Evolutionary conservation across 306 rosid species (phyloP), one percentile per base, ranked within the genome.

Genomic region (Fragaria vesca): DNA sequence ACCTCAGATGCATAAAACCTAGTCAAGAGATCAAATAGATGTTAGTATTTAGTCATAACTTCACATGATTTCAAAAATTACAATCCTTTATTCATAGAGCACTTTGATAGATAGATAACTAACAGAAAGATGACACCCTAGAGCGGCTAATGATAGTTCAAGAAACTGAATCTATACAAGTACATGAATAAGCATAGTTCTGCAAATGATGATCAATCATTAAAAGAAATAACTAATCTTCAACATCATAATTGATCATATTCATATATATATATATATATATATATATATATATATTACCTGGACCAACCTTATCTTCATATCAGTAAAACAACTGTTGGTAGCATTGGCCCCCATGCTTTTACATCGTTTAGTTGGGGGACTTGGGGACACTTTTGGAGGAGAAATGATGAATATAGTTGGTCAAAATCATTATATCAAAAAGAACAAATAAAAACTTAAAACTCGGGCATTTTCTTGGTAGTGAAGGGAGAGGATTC

Each of bases 1-100:
- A 92, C 93, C 83, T 92, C 97, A 9, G 96, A 87, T 18, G 92
- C 96, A 30, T 90, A 92, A 83, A 92, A 92, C 82, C 96, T 92
- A 91, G 70, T 66, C 50, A 82, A n/a, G 36, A 78, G 32, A 61
- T 61, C 5, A 28, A 61, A 45, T 11, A 61, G 24, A 21, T 47
- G 66, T 66, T 30, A 82, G 12, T 58, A 43, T 45, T 47, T 16
- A 12, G 50, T 34, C 63, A 52, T 20, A 60, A 13, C 28, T 24
- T 38, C 26, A 48, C 4, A 75, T 28, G 43, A 43, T 28, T 60
- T 26, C 28, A 40, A 26, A 58, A 42, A 62, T 75, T 69, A 75
- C 61, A 47, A 51, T 76, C 20, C 8, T 3, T 45, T 46, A 58
- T 30, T 76, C 54, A 48, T 66, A 47, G 62, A 12, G 69, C 40